These are phyloP conservation scores for Paramecium sonneborni DNA, from an alignment of 73 alveolate species.

Conservation along the genomic window DNA sequence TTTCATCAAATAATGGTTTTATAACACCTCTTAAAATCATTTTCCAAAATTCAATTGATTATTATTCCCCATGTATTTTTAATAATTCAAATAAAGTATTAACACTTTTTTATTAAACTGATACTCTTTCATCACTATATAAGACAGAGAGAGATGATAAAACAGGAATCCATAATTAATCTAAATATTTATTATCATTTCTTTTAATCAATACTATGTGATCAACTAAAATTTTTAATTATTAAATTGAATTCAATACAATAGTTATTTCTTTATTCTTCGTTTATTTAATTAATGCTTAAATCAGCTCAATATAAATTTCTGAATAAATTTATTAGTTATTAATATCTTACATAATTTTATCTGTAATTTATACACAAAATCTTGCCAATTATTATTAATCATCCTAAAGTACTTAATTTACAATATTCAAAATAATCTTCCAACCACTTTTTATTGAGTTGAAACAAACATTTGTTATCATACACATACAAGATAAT, in stretches of 20 bases:
- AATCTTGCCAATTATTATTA: constrained; percentile 2
- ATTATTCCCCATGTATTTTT: constrained; percentile 16
- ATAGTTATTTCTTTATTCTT: constrained; percentile 48
- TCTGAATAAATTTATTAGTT: constrained; percentile 33
- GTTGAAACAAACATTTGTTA: constrained; percentile 11
- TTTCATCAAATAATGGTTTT: constrained; percentile 66
- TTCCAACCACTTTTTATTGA: constrained; percentile 66
- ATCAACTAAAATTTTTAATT: constrained; percentile 23
- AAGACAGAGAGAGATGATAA: constrained; percentile 41
- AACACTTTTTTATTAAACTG: constrained; percentile 12
- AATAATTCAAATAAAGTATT: constrained; percentile 39
- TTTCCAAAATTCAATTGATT: constrained; percentile 62
- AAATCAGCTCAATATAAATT: constrained; percentile 57
- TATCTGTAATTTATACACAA: constrained; percentile 59
- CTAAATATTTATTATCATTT: constrained; percentile 21
- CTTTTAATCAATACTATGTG: constrained; percentile 33
- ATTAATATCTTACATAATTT: constrained; percentile 36
- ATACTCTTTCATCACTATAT: constrained; percentile 59
- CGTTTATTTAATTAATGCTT: constrained; percentile 59
- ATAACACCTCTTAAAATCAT: constrained; percentile 62
- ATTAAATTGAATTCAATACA: constrained; percentile 3
- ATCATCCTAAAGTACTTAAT: constrained; percentile 60
- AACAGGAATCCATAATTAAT: constrained; percentile 54
- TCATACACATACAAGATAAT: constrained; percentile 60
- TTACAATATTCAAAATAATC: constrained; percentile 59